These are phyloP conservation scores for Xylogone sp. DNA, from an alignment of 2,329 filamentous ascomycete species.

Conservation along the genomic window DNA sequence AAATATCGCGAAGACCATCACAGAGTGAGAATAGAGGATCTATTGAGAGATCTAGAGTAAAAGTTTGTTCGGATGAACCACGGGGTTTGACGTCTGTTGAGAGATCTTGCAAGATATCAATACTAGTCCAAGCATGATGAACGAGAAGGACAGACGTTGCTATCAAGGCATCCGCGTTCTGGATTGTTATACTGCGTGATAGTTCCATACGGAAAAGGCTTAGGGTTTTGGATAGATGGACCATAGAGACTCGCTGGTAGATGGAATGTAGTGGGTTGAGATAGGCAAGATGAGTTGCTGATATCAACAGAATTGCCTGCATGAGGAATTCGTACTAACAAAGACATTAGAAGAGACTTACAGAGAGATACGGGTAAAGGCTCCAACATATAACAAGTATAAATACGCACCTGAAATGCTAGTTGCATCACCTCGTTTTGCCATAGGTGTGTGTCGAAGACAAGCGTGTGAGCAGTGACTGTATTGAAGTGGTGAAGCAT, in stretches of 20 bases:
- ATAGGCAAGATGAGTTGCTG: constrained; percentile 2
- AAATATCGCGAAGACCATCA: background rate
- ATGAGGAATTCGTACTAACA: constrained; percentile 1
- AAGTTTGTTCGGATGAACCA: background rate
- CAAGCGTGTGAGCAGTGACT: background rate
- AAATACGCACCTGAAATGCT: background rate
- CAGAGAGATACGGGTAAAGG: background rate
- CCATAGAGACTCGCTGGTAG: background rate
- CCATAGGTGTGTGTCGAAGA: background rate
- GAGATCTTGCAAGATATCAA: background rate
- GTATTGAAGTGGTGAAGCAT: background rate
- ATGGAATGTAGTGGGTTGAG: background rate
- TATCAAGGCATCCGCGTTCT: background rate
- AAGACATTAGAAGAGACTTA: background rate
- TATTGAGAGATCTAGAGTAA: background rate
- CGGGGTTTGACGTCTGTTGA: background rate
- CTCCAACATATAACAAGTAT: background rate
- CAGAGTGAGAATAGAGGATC: background rate
- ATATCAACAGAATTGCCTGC: constrained; percentile 1
- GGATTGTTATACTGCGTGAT: background rate
- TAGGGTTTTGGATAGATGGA: background rate
- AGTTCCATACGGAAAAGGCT: background rate
- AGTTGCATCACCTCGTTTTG: background rate
- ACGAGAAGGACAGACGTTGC: background rate
- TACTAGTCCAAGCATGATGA: background rate